Evolutionary conservation across 768 basidiomycete species (phyloP).

Genomic region (Mycena rebaudengoi): DNA sequence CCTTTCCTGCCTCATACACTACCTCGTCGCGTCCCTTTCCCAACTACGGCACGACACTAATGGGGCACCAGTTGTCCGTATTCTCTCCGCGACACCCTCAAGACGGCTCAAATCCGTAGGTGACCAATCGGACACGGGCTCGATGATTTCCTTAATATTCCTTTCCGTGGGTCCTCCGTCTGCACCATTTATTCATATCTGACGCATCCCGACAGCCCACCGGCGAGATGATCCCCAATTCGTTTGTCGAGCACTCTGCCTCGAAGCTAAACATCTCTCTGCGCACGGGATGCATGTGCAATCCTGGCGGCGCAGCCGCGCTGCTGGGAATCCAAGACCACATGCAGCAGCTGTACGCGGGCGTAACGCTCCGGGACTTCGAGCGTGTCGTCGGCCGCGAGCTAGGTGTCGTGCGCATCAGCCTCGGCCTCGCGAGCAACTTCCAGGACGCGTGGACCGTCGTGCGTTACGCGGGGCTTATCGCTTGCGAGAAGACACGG

Average conservation of each 20-base stretch:
- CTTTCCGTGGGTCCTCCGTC: slow-evolving; percentile 57
- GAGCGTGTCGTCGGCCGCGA: slow-evolving; percentile 70
- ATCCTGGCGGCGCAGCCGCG: slow-evolving; percentile 82
- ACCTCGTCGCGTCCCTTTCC: slow-evolving; percentile 63
- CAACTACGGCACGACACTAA: slow-evolving; percentile 68
- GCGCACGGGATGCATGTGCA: slow-evolving; percentile 89
- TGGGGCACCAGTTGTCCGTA: slow-evolving; percentile 67
- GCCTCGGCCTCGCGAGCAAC: slow-evolving; percentile 80
- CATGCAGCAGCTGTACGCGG: slow-evolving; percentile 68
- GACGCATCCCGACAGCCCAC: slow-evolving; percentile 54
- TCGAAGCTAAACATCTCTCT: slow-evolving; percentile 72
- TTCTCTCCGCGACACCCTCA: slow-evolving; percentile 70
- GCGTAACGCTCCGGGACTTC: slow-evolving; percentile 69
- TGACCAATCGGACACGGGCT: slow-evolving; percentile 72
- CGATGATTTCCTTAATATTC: slow-evolving; percentile 69
- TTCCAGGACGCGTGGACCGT: slow-evolving; percentile 79
- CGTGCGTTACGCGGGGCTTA: slow-evolving; percentile 54
- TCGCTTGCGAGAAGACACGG: slow-evolving; percentile 50
- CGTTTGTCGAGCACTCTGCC: slow-evolving; percentile 78
- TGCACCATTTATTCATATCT: not conserved
- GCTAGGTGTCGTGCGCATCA: slow-evolving; percentile 78
- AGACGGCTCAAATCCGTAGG: slow-evolving; percentile 64
- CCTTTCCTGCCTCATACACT: slow-evolving; percentile 72
- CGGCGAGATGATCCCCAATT: slow-evolving; percentile 74
- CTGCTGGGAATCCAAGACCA: slow-evolving; percentile 71